Conservation (phyloP, 805 yeast species). For the Groenewaldozyma salmanticensis region DNA sequence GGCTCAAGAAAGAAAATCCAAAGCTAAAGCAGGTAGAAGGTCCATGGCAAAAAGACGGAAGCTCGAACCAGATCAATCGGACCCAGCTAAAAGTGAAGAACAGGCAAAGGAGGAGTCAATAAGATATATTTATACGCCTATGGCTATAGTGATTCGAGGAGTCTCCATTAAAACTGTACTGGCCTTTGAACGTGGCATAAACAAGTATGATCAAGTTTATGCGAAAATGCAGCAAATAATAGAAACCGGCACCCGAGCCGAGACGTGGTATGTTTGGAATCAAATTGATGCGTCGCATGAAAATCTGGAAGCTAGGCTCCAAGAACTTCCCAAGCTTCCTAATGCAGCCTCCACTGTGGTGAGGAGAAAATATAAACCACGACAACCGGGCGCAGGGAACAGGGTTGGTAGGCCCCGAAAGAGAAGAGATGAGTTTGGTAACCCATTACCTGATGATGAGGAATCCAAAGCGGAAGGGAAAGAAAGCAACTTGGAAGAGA, state of each 20-base stretch:
- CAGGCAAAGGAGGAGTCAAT: constrained; percentile 7
- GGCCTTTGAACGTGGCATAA: constrained; percentile 56
- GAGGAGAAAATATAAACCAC: constrained; percentile 4
- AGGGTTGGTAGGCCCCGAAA: too few relatives aligned
- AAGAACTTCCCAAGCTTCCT: constrained; percentile 14
- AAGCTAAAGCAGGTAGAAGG: constrained; percentile 22
- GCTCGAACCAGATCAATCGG: constrained; percentile 1
- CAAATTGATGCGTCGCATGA: constrained; percentile 38
- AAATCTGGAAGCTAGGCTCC: constrained; percentile 19
- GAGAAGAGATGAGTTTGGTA: too few relatives aligned
- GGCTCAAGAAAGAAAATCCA: constrained; percentile 24
- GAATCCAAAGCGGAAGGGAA: too few relatives aligned
- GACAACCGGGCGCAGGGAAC: too few relatives aligned
- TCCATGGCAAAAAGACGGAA: neutral
- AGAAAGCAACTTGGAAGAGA: neutral
- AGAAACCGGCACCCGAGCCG: constrained; percentile 47
- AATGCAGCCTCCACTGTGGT: neutral
- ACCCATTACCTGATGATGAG: too few relatives aligned
- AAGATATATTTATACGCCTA: constrained; percentile 36
- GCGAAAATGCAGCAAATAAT: constrained; percentile 53
- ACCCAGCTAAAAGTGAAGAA: too few relatives aligned
- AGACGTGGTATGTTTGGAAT: constrained; percentile 69
- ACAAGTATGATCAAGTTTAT: constrained; percentile 45
- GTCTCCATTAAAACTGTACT: constrained; percentile 59
- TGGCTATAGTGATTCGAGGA: constrained; percentile 56